Conservation (phyloP, 73 alveolate genomes). For the Diophrys appendiculata region DNA sequence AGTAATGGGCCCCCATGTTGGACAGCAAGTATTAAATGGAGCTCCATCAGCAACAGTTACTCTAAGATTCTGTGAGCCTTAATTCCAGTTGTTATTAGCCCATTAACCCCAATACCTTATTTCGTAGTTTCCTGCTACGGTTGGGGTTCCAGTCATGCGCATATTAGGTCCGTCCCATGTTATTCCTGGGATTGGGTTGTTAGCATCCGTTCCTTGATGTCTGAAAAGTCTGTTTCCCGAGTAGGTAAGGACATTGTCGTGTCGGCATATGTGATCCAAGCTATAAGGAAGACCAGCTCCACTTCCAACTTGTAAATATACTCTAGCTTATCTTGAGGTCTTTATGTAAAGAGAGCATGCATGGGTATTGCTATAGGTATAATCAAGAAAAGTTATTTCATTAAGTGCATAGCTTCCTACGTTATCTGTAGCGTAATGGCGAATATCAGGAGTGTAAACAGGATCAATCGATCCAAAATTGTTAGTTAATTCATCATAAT, state of each 20-base stretch:
- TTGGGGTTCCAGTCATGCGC: not conserved
- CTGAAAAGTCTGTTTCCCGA: too few relatives aligned
- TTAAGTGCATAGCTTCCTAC: too few relatives aligned
- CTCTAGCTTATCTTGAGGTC: too few relatives aligned
- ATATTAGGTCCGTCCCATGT: not conserved
- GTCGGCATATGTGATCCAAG: not conserved
- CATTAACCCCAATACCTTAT: not conserved
- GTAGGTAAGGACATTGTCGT: not conserved
- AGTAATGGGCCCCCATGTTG: too few relatives aligned
- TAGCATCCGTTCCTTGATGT: not conserved
- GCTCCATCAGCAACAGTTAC: not conserved
- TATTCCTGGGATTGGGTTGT: not conserved
- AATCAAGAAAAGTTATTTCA: too few relatives aligned
- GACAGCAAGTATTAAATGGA: not conserved
- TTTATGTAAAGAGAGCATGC: too few relatives aligned
- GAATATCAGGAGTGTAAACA: too few relatives aligned
- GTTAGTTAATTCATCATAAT: too few relatives aligned
- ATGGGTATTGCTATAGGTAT: too few relatives aligned
- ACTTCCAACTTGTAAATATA: too few relatives aligned
- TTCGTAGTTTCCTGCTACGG: not conserved
- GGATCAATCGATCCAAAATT: too few relatives aligned
- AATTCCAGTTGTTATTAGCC: not conserved
- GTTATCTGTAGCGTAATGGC: too few relatives aligned
- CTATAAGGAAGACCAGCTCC: not conserved
- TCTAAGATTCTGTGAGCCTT: not conserved